Evolutionary conservation across 257 asterid genomes (phyloP).

Genomic region (Craterostigma plantagineum): DNA sequence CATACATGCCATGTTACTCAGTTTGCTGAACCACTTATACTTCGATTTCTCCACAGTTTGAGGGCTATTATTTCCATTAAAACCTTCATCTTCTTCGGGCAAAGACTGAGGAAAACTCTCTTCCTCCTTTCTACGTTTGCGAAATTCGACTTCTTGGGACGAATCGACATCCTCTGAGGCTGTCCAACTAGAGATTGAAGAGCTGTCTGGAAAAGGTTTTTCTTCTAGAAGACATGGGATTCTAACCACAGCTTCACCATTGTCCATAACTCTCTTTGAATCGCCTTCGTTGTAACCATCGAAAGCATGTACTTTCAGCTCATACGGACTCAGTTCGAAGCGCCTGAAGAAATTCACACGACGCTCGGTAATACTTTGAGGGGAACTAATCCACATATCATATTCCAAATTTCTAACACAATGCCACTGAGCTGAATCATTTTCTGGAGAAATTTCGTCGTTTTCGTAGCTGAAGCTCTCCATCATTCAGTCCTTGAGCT

Average conservation of each 20-base stretch:
- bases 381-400: constrained; percentile 61
- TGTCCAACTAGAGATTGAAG: constrained; percentile 32
- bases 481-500: constrained; percentile 41
- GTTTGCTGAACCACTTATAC: constrained; percentile 35
- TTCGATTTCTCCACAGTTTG: constrained; percentile 14
- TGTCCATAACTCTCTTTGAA: constrained; percentile 27
- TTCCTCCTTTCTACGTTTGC: no score
- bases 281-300: constrained; percentile 12
- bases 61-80: constrained; percentile 11
- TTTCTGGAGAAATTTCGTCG: constrained; percentile 28
- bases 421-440: constrained; percentile 18
- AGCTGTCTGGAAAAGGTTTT: constrained; percentile 32
- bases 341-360: constrained; percentile 36
- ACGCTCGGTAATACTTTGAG: constrained; percentile 66
- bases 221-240: constrained; percentile 28
- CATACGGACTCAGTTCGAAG: constrained; percentile 28
- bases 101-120: constrained; percentile 11
- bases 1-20: constrained; percentile 42
- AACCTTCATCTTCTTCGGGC: constrained; percentile 14
- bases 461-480: constrained; percentile 26
- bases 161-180: constrained; percentile 22
- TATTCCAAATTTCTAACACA: constrained; percentile 21
- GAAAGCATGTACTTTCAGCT: constrained; percentile 12
- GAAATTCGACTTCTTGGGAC: constrained; percentile 13
- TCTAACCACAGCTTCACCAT: constrained; percentile 43